These are phyloP conservation scores for Aspergillus fumigatiaffinis DNA, from an alignment of 2,329 filamentous ascomycete species.

Conservation along the genomic window DNA sequence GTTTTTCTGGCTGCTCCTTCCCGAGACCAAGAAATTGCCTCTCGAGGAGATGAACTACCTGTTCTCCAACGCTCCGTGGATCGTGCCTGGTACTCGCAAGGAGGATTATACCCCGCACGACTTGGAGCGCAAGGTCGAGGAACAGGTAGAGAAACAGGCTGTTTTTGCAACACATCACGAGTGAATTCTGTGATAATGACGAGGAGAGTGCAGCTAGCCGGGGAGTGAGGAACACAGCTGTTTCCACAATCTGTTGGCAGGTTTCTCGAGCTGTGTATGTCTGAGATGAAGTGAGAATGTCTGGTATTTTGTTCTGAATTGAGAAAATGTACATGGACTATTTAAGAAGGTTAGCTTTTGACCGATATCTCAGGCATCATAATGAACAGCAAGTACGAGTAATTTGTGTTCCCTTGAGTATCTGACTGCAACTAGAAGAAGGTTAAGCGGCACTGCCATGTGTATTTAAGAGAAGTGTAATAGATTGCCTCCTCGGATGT, in stretches of 20 bases:
- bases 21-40: conserved; percentile 60
- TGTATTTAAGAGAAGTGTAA: not conserved
- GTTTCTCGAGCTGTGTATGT: not conserved
- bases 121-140: conserved; percentile 55
- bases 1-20: conserved; percentile 65
- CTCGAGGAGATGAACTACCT: conserved; percentile 67
- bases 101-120: conserved; percentile 53
- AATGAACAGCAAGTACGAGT: not conserved
- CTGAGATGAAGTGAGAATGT: not conserved
- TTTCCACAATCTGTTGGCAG: not conserved
- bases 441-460: not conserved
- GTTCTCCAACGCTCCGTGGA: conserved; percentile 62
- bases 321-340: not conserved
- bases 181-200: not conserved
- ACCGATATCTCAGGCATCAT: not conserved
- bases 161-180: conserved; percentile 18
- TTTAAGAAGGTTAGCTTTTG: not conserved
- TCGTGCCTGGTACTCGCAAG: conserved; percentile 57
- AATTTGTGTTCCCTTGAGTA: not conserved
- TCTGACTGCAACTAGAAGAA: not conserved
- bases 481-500: not conserved
- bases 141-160: conserved; percentile 52
- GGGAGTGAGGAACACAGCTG: not conserved
- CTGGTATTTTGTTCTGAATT: not conserved
- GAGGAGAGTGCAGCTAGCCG: not conserved